phyloP scores from a whole-genome alignment of 805 yeast species.

The Kuraishia hungarica region DNA sequence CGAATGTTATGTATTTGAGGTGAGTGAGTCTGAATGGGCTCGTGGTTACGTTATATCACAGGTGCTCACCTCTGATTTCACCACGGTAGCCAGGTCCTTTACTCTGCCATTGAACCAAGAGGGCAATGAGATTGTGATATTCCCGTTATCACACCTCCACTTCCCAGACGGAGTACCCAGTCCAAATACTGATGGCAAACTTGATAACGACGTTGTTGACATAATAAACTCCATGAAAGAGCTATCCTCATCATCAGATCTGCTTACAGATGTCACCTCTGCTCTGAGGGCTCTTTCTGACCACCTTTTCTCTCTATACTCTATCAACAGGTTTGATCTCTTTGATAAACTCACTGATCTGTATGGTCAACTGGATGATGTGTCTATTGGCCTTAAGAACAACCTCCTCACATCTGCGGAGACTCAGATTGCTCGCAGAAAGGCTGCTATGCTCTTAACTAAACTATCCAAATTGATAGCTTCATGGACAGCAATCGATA shows the following conservation, averaged over 20 bases:
- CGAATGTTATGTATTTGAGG: conserved; percentile 65
- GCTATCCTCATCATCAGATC: conserved; percentile 20
- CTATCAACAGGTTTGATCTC: conserved; percentile 60
- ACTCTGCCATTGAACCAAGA: conserved; percentile 34
- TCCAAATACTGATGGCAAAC: conserved; percentile 14
- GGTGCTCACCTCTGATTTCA: conserved; percentile 65
- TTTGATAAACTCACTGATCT: conserved; percentile 45
- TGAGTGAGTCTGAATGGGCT: conserved; percentile 55
- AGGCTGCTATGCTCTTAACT: conserved; percentile 42
- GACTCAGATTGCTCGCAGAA: conserved; percentile 34
- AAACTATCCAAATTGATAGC: conserved; percentile 55
- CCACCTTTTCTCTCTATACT: conserved; percentile 62
- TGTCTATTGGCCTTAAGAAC: conserved; percentile 43
- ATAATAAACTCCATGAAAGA: conserved; percentile 5
- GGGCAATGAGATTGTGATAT: conserved; percentile 38
- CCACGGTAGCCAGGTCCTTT: conserved; percentile 48
- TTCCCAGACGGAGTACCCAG: conserved; percentile 34
- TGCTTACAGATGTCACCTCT: conserved; percentile 49
- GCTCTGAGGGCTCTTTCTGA: conserved; percentile 49
- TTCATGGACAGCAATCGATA: conserved; percentile 28
- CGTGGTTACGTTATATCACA: conserved; percentile 66
- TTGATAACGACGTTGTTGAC: conserved; percentile 14
- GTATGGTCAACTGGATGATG: conserved; percentile 49
- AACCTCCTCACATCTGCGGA: conserved; percentile 49
- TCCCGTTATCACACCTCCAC: conserved; percentile 51